Evolutionary conservation across 495 filamentous ascomycete genomes (phyloP).

Genomic region (Penicillium goetzii): DNA sequence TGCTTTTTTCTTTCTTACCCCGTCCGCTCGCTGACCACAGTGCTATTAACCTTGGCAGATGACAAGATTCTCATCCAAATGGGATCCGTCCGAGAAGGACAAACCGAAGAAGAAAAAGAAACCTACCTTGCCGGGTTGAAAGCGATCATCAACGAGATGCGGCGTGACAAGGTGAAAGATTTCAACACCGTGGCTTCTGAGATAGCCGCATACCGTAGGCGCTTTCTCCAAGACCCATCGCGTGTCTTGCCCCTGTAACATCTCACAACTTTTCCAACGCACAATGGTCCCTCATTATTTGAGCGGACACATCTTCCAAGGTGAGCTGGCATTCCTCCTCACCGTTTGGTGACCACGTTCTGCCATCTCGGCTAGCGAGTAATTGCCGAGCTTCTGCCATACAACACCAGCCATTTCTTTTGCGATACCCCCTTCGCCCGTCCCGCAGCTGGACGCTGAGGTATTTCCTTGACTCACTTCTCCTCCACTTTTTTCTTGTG

Average conservation of each 20-base stretch:
- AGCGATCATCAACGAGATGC: conserved; percentile 74
- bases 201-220: conserved; percentile 81
- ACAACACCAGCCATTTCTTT: conserved; percentile 15
- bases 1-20: conserved; percentile 31
- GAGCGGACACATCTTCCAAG: conserved; percentile 28
- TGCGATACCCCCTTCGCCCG: conserved; percentile 12
- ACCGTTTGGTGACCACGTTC: conserved; percentile 10
- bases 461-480: conserved; percentile 12
- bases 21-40: conserved; percentile 64
- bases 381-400: conserved; percentile 2
- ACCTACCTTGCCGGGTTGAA: conserved; percentile 77
- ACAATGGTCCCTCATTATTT: background rate
- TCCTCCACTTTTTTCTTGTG: conserved; percentile 4
- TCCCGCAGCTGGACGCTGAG: conserved; percentile 15
- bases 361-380: conserved; percentile 8
- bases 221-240: conserved; percentile 62
- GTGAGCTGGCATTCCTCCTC: conserved; percentile 37
- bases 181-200: conserved; percentile 78
- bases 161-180: conserved; percentile 73
- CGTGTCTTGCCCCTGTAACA: conserved; percentile 53
- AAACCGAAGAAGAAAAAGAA: conserved; percentile 67
- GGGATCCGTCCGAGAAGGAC: conserved; percentile 71
- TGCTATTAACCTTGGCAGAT: conserved; percentile 65
- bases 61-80: conserved; percentile 84
- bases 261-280: conserved; percentile 7